Base-by-base conservation (phyloP, 2,329 filamentous ascomycete genomes). In the Fusarium floridanum region DNA sequence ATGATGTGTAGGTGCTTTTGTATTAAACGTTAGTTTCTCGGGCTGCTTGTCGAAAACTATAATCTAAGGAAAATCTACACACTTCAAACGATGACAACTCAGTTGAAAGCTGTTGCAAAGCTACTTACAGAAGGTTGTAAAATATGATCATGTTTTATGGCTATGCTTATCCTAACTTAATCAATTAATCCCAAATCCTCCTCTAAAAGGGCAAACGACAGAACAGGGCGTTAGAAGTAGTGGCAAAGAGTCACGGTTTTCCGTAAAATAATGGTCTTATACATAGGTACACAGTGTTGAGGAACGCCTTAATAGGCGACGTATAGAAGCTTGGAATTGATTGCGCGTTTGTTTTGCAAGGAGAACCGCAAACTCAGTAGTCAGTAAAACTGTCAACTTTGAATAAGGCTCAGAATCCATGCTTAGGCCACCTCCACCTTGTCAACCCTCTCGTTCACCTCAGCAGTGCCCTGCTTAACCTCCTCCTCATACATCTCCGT, bases 401-500 rank as follows among this genome's bases (percentile, higher is more conserved):
- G 17, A 20, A n/a, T 10, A 32, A 20, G 8, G 5, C 27, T 32
- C 11, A n/a, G 48, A 12, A 2, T 32, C 6, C 2, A 45, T 6
- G 41, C 20, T 32, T 37, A 57, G 29, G 56, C 56, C 22, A 39
- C 27, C 6, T 61, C 57, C 11, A 32, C 27, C 14, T 61, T 61
- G 22, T 45, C 27, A 22, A 22, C 37, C 37, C 24, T 61, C 27
- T 61, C 37, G 6, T 61, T 29, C 57, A 61, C 37, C 56, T 29
- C 56, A 45, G 29, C 24, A 9, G 6, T 10, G 1, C 37, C 57
- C 10, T 61, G 17, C 37, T 43, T 43, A 20, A 61, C 59, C 10
- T 61, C 39, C 11, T 61, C 59, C 16, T 22, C 22, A 22, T 61
- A 61, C n/a, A 61, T 48, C 27, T 61, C 59, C 9, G 27, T 48